Evolutionary conservation across 2,329 filamentous ascomycete genomes (phyloP), one percentile per base, ranked within the genome.

Genomic region (Botrytis fabae): DNA sequence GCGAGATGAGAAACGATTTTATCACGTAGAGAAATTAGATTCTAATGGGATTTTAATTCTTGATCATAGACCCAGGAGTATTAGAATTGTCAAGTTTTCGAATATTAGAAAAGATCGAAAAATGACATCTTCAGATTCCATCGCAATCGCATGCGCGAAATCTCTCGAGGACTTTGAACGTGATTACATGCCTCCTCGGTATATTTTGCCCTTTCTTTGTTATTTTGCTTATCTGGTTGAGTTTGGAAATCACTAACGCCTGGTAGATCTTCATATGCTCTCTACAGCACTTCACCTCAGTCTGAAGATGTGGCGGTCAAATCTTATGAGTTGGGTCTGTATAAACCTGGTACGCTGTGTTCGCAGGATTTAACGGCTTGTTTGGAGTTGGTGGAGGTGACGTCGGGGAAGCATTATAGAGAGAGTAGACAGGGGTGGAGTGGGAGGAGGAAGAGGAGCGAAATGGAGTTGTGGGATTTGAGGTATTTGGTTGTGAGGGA

Each of bases 401-500:
- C 92, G 0, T 93, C 91, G 77, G 83, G 85, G 22, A 78, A 82
- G 9, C 89, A 91, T 80, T 95, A 95, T 80, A 87, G 88, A 71
- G 80, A 81, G 25, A 93, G 91, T 3, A 84, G 84, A 10, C 79
- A 82, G 0, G 90, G 90, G 64, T 95, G 92, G 92, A 86, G 89
- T 64, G 85, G 87, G 0, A 80, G 76, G 4, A 83, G 83, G 61
- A 95, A 94, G 83, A 83, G 83, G 69, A 82, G 82, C 20, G 92
- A 95, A 83, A 94, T 95, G 92, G 83, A 83, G 74, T 88, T 91
- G 8, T 81, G 84, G 0, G 89, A 90, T 73, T 86, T 95, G 80
- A 86, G 90, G 61, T 95, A 93, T 80, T 83, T 94, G 12, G 81
- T 94, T 5, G 86, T 92, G 66, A 85, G 84, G 75, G 80, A 22